Conservation (phyloP, 352 stramenopile species). For the Globisporangium barbulae region DNA sequence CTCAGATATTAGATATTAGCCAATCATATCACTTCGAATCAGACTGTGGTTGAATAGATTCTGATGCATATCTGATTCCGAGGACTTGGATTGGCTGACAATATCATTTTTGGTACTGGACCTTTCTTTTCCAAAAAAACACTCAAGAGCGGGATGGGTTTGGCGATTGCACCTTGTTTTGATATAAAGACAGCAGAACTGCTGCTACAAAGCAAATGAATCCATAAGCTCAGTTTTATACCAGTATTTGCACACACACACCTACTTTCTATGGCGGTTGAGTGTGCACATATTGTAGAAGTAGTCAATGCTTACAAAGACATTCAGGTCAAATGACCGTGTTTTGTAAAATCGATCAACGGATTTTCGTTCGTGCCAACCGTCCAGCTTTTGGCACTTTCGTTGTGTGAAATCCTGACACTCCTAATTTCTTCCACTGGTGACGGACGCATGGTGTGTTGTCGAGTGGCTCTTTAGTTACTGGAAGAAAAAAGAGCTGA, state of each 20-base stretch:
- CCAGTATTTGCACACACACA: neutral
- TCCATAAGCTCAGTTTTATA: neutral
- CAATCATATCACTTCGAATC: too few relatives aligned
- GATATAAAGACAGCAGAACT: neutral
- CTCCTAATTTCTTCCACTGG: too few relatives aligned
- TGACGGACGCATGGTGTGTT: too few relatives aligned
- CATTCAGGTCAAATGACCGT: neutral
- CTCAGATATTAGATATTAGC: too few relatives aligned
- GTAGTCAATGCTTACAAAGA: neutral
- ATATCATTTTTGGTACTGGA: neutral
- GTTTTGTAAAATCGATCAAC: neutral
- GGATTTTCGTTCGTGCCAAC: slow-evolving; percentile 5
- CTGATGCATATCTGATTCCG: neutral
- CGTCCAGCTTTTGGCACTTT: too few relatives aligned
- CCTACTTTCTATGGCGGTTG: neutral
- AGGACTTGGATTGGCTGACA: neutral
- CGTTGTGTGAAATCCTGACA: too few relatives aligned
- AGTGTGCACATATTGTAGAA: neutral
- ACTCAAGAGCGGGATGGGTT: neutral
- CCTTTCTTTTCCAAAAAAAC: slow-evolving; percentile 6
- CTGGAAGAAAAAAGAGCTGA: too few relatives aligned
- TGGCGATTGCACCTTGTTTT: neutral
- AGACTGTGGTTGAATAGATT: too few relatives aligned
- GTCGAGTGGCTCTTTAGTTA: too few relatives aligned
- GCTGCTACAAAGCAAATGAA: neutral